phyloP scores from a whole-genome alignment of 2,329 filamentous ascomycete genomes.

The Myriangium duriaei region DNA sequence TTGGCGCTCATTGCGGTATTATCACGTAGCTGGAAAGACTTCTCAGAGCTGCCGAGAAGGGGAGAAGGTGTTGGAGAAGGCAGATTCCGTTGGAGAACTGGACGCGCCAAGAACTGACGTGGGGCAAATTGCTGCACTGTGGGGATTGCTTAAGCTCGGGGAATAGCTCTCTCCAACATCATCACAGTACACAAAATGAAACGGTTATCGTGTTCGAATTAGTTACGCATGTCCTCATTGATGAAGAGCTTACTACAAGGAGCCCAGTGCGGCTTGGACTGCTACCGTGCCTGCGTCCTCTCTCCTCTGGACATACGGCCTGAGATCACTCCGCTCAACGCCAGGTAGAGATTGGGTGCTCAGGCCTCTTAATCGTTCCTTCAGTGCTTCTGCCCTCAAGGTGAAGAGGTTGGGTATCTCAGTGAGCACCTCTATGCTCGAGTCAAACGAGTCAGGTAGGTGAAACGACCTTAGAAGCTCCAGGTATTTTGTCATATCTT shows the following conservation, averaged over 20 bases:
- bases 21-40: no score
- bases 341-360: constrained; percentile 19
- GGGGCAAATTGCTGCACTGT: no score
- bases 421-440: constrained; percentile 65
- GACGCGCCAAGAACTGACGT: no score
- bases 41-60: no score
- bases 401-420: constrained; percentile 96
- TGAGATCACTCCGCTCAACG: constrained; percentile 46
- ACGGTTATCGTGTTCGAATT: no score
- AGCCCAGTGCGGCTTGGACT: constrained; percentile 69
- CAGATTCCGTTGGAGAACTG: no score
- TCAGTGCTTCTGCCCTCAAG: constrained; percentile 52
- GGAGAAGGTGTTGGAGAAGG: no score
- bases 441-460: constrained; percentile 41
- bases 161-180: no score
- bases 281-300: constrained; percentile 73
- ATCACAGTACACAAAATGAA: no score
- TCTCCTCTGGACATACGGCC: constrained; percentile 70
- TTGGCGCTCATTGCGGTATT: constrained; percentile 5
- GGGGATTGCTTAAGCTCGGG: no score
- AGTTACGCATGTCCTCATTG: no score
- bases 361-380: constrained; percentile 37
- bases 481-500: constrained; percentile 90
- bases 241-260: constrained; percentile 43
- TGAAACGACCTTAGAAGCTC: constrained; percentile 76